A percentile compares a stretch with the other conserved stretches of the same genome.
These are phyloP conservation scores for Physcomitrium patens DNA, from an alignment of 225 moss, liverwort and hornwort genomes.

Conservation along the genomic window DNA sequence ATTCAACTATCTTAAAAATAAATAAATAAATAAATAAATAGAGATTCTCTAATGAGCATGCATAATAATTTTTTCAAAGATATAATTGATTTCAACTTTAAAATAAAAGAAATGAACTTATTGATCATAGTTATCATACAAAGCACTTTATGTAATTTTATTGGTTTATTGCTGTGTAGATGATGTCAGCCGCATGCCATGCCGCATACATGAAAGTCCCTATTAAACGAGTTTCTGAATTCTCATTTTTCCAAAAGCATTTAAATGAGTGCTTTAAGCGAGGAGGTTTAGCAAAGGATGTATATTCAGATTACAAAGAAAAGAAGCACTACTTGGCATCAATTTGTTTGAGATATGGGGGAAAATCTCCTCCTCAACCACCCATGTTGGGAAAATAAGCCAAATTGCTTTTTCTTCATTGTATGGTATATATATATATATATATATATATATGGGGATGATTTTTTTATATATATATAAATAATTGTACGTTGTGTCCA, in stretches of 20 bases:
- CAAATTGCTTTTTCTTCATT: too few relatives aligned
- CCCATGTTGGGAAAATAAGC: constrained; percentile 61
- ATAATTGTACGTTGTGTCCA: too few relatives aligned
- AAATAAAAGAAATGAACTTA: too few relatives aligned
- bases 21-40: too few relatives aligned
- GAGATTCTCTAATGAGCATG: too few relatives aligned
- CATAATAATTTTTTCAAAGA: too few relatives aligned
- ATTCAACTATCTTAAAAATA: not conserved
- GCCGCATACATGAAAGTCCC: constrained; percentile 47
- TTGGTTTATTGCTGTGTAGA: constrained; percentile 31
- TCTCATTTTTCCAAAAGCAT: constrained; percentile 69
- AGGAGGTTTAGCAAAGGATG: constrained; percentile 69
- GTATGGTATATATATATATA: too few relatives aligned
- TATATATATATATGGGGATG: too few relatives aligned
- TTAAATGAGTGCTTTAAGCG: constrained; percentile 53
- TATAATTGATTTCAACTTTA: too few relatives aligned
- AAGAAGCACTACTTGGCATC: constrained; percentile 72
- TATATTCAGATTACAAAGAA: constrained; percentile 65
- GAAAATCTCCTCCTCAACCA: constrained; percentile 56
- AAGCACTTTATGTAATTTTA: not conserved
- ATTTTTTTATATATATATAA: too few relatives aligned
- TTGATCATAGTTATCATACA: too few relatives aligned
- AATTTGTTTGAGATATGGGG: constrained; percentile 64
- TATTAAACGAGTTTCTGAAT: constrained; percentile 65
- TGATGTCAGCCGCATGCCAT: constrained; percentile 66